Conservation (phyloP, 495 filamentous ascomycete genomes). For the Lepidopterella palustris region DNA sequence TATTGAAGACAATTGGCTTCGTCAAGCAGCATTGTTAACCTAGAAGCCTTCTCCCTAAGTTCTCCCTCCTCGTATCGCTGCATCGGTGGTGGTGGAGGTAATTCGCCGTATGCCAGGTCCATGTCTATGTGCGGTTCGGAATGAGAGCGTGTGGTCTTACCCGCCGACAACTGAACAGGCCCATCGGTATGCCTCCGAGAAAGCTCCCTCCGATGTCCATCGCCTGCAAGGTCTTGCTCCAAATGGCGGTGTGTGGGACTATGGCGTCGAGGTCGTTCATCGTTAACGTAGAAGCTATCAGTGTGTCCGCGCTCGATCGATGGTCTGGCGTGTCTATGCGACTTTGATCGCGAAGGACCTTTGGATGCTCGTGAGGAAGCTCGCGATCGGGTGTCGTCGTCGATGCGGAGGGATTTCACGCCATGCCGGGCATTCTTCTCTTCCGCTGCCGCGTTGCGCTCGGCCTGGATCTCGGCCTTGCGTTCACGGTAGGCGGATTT, state of each 20-base stretch:
- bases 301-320: constrained; percentile 34
- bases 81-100: constrained; percentile 49
- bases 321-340: constrained; percentile 20
- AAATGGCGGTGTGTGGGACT: constrained; percentile 15
- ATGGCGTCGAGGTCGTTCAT: constrained; percentile 13
- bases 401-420: constrained; percentile 44
- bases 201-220: constrained; percentile 28
- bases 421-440: constrained; percentile 47
- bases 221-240: constrained; percentile 18
- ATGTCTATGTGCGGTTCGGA: constrained; percentile 69
- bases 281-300: constrained; percentile 37
- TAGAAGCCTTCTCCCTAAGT: constrained; percentile 57
- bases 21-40: constrained; percentile 65
- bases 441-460: constrained; percentile 52
- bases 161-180: constrained; percentile 11
- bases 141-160: constrained; percentile 29
- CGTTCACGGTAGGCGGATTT: constrained; percentile 76
- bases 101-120: constrained; percentile 76
- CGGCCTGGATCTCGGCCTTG: constrained; percentile 67
- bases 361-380: constrained; percentile 22
- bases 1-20: constrained; percentile 85
- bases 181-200: constrained; percentile 32
- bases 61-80: constrained; percentile 48
- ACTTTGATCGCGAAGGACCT: constrained; percentile 25
- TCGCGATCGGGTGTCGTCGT: constrained; percentile 41